Evolutionary conservation across 768 basidiomycete species (phyloP).

Genomic region (Serendipita vermifera): DNA sequence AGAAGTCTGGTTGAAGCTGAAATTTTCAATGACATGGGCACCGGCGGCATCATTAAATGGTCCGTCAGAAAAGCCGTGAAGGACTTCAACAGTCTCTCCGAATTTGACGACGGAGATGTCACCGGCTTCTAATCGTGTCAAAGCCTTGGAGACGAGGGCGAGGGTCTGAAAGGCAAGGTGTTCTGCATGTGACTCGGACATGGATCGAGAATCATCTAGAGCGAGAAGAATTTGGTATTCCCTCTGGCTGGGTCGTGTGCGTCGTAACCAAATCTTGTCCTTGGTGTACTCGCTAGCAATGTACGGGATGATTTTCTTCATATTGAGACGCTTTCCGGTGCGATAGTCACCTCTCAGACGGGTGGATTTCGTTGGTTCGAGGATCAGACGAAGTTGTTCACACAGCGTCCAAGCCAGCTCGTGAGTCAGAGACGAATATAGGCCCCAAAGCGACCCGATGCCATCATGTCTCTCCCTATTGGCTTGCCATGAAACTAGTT

Average conservation of each 20-base stretch:
- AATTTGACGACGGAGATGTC: slow-evolving; percentile 86
- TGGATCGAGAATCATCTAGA: slow-evolving; percentile 91
- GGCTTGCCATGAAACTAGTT: slow-evolving; percentile 49
- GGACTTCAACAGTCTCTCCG: slow-evolving; percentile 72
- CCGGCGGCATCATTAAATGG: slow-evolving; percentile 74
- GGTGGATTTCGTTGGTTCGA: slow-evolving; percentile 89
- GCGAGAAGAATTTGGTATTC: slow-evolving; percentile 94
- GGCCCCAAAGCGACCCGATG: slow-evolving; percentile 75
- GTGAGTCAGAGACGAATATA: slow-evolving; percentile 81
- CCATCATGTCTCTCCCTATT: slow-evolving; percentile 40
- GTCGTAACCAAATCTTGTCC: slow-evolving; percentile 96
- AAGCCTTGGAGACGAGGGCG: slow-evolving; percentile 79
- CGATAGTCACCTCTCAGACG: slow-evolving; percentile 93
- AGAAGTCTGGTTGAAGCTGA: slow-evolving; percentile 78
- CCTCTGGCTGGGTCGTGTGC: slow-evolving; percentile 83
- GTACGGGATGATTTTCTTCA: slow-evolving; percentile 97
- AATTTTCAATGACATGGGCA: slow-evolving; percentile 63
- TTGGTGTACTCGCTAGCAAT: slow-evolving; percentile 98
- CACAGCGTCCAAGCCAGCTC: slow-evolving; percentile 85
- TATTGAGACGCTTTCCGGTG: slow-evolving; percentile 93
- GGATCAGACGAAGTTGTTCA: slow-evolving; percentile 90
- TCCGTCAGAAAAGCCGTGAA: slow-evolving; percentile 76
- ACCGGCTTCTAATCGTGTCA: slow-evolving; percentile 88
- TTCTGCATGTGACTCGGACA: slow-evolving; percentile 85
- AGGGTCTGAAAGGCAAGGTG: slow-evolving; percentile 92